Conservation (phyloP, 768 basidiomycete species). For the Lactifluus piperatus region DNA sequence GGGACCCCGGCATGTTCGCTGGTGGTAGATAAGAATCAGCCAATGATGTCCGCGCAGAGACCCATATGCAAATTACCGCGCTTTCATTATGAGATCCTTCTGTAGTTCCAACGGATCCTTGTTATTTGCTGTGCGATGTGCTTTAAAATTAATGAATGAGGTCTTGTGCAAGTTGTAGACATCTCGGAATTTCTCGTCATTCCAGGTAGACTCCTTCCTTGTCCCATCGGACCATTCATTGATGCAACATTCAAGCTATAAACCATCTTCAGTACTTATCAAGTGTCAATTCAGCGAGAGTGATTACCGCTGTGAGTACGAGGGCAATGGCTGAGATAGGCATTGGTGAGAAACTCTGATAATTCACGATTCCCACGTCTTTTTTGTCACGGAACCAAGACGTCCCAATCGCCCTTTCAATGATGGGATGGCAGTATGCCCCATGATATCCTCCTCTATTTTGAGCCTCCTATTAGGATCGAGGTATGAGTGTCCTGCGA, state of each 20-base stretch:
- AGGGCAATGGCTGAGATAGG: not conserved
- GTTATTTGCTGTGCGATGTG: not conserved
- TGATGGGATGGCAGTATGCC: slow-evolving; percentile 1
- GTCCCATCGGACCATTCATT: not conserved
- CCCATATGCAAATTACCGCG: not conserved
- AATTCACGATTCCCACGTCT: not conserved
- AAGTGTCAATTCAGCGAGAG: not conserved
- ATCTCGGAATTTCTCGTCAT: not conserved
- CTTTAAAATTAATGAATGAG: not conserved
- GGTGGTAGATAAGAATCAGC: too few species aligned
- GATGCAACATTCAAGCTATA: not conserved
- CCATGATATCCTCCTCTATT: not conserved
- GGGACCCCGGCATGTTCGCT: too few species aligned
- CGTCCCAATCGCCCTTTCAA: not conserved
- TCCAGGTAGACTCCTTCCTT: not conserved
- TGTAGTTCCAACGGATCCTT: too few species aligned
- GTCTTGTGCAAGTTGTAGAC: not conserved
- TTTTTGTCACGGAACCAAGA: slow-evolving; percentile 1
- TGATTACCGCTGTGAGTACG: not conserved
- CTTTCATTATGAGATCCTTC: not conserved
- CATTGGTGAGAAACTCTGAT: not conserved
- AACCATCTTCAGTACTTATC: not conserved
- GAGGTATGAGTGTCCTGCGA: not conserved
- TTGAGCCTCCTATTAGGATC: not conserved
- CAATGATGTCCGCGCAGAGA: not conserved